These are phyloP conservation scores for Solanum chacoense DNA, from an alignment of 305 asterid genomes.

Conservation along the genomic window DNA sequence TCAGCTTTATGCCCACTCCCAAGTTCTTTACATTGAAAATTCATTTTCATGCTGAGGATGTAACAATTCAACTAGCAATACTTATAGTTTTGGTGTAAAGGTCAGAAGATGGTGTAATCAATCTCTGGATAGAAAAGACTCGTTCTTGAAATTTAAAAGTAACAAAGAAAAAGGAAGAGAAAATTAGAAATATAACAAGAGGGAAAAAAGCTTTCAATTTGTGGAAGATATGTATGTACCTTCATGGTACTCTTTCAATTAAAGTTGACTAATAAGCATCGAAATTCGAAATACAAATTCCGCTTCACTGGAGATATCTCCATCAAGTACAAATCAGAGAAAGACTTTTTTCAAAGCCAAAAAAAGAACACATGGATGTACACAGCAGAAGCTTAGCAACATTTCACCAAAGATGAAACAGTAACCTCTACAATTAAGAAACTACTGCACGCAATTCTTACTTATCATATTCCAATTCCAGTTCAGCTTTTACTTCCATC, in stretches of 20 bases:
- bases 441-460: neutral
- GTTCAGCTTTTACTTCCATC: slow-evolving; percentile 16
- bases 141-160: neutral
- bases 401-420: neutral
- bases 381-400: neutral
- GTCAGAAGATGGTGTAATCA: neutral
- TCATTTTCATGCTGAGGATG: neutral
- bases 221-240: neutral
- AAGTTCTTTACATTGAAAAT: neutral
- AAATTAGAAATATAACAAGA: neutral
- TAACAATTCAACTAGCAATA: neutral
- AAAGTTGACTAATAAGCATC: neutral
- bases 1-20: neutral
- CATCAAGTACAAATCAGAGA: neutral
- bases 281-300: neutral
- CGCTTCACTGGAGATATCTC: neutral
- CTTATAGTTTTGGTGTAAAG: neutral
- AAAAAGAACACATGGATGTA: neutral
- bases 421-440: neutral
- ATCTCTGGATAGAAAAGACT: neutral
- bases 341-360: neutral
- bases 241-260: neutral
- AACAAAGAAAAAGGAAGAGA: neutral
- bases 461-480: neutral
- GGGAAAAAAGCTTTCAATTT: neutral